These are phyloP conservation scores for Apophysomyces trapeziformis DNA, from an alignment of 371 early-diverging fungal genomes.

Conservation along the genomic window DNA sequence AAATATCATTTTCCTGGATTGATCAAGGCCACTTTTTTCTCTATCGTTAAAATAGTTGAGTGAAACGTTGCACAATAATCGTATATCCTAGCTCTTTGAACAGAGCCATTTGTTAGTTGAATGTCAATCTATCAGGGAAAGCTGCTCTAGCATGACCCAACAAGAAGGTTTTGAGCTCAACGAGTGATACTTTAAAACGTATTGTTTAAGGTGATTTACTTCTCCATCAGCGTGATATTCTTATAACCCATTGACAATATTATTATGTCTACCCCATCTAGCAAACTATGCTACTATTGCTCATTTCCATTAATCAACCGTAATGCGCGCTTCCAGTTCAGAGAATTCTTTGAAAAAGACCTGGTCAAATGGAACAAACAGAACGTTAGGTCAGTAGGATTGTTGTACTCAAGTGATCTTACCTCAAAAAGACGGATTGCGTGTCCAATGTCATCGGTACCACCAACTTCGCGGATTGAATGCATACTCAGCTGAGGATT, in stretches of 20 bases:
- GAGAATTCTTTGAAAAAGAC: slow-evolving; percentile 33
- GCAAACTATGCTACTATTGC: background rate
- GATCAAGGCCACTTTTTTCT: no score
- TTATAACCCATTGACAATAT: background rate
- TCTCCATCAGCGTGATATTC: no score
- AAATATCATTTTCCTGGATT: no score
- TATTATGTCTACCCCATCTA: background rate
- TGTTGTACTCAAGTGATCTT: slow-evolving; percentile 15
- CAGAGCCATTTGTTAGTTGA: no score
- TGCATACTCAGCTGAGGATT: slow-evolving; percentile 97
- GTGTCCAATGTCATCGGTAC: slow-evolving; percentile 85
- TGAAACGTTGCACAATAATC: no score
- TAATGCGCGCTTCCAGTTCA: slow-evolving; percentile 24
- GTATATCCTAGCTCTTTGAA: no score
- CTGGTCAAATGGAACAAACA: background rate
- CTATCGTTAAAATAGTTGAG: no score
- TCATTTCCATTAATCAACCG: slow-evolving; percentile 22
- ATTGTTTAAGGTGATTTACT: no score
- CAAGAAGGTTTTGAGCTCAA: no score
- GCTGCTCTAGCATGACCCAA: no score
- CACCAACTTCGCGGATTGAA: slow-evolving; percentile 94
- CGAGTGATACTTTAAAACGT: no score
- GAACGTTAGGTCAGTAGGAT: background rate
- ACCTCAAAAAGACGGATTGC: slow-evolving; percentile 83
- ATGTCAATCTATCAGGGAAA: no score